Evolutionary conservation across 2,329 filamentous ascomycete genomes (phyloP).

Genomic region (Phaeosphaeriaceae sp.): DNA sequence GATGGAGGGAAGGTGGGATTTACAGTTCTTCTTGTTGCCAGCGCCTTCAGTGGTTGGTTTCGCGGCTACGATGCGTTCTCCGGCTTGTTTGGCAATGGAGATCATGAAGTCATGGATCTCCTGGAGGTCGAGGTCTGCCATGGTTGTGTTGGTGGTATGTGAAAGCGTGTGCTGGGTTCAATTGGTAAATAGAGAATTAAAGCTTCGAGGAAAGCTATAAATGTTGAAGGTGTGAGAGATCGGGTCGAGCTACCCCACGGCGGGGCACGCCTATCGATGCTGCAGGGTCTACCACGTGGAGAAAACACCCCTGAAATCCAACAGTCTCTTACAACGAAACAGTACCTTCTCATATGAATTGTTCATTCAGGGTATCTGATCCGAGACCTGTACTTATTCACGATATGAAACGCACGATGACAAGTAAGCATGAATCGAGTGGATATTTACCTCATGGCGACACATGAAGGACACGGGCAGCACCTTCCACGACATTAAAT

Average conservation of each 20-base stretch:
- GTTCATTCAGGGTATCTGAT: too few species aligned
- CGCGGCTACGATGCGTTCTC: constrained; percentile 55
- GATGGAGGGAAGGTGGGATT: not conserved
- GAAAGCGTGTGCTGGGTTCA: not conserved
- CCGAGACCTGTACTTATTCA: not conserved
- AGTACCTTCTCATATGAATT: not conserved
- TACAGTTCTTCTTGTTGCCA: constrained; percentile 60
- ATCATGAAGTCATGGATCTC: constrained; percentile 59
- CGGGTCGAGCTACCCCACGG: not conserved
- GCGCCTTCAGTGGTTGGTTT: constrained; percentile 50
- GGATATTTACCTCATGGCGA: not conserved
- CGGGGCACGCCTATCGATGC: constrained; percentile 3
- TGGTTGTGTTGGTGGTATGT: constrained; percentile 16
- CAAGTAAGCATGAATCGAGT: not conserved
- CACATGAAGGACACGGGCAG: not conserved
- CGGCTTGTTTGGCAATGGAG: constrained; percentile 53
- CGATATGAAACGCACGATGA: not conserved
- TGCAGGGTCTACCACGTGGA: constrained; percentile 5
- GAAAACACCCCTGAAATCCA: not conserved
- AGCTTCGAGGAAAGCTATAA: not conserved
- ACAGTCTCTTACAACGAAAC: not conserved
- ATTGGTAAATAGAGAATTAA: not conserved
- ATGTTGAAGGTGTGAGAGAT: not conserved
- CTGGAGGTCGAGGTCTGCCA: constrained; percentile 51
- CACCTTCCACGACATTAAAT: not conserved